These are phyloP conservation scores for Wallacemonas rigidus DNA, from an alignment of 208 protist species.

Conservation along the genomic window DNA sequence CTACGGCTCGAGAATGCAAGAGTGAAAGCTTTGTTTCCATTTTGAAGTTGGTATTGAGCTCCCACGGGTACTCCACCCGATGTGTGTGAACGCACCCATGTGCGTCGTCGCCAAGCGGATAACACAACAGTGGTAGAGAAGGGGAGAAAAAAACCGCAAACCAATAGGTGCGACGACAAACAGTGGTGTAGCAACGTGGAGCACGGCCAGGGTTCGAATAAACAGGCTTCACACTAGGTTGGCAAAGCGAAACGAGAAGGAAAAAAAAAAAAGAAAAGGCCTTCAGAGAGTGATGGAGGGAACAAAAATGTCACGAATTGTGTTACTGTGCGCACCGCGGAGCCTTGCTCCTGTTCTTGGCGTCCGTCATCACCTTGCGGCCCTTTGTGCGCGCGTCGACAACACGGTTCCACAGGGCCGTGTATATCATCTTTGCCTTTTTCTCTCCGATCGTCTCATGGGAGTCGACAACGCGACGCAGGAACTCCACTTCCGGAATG, in stretches of 20 bases:
- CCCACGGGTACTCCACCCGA: too few relatives aligned
- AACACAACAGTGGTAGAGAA: too few relatives aligned
- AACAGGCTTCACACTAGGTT: background rate
- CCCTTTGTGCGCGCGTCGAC: conserved; percentile 87
- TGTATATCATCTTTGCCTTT: conserved; percentile 90
- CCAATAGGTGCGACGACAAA: too few relatives aligned
- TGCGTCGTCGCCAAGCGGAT: too few relatives aligned
- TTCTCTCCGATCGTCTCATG: conserved; percentile 80
- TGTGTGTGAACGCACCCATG: too few relatives aligned
- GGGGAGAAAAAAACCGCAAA: too few relatives aligned
- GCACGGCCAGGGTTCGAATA: too few relatives aligned
- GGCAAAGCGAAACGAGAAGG: conserved; percentile 19
- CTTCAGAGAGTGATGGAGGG: background rate
- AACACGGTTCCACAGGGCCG: conserved; percentile 81
- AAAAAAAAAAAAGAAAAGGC: conserved; percentile 19
- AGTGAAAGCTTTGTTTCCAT: too few relatives aligned
- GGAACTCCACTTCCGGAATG: conserved; percentile 89
- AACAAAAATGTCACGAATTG: background rate
- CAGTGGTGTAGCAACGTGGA: too few relatives aligned
- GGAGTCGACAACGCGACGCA: conserved; percentile 64
- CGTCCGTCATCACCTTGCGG: conserved; percentile 85
- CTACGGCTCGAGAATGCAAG: too few relatives aligned
- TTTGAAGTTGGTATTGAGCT: too few relatives aligned
- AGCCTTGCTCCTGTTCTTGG: conserved; percentile 54
- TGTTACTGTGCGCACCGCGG: conserved; percentile 68